These are phyloP conservation scores for Pyrrhoderma lamaoense DNA, from an alignment of 1,284 basidiomycete species.

Conservation along the genomic window DNA sequence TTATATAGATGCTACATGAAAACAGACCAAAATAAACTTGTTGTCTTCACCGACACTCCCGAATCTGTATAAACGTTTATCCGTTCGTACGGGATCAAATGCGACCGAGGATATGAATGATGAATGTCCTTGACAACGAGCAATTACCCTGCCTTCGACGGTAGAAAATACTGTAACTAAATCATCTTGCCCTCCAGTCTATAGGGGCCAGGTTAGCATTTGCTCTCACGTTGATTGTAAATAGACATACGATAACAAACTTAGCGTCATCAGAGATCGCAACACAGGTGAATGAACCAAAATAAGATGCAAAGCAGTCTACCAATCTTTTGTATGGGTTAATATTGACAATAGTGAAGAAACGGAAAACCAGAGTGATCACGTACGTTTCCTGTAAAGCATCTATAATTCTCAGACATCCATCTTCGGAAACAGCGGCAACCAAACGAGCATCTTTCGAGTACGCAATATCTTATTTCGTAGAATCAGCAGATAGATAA, in stretches of 20 bases:
- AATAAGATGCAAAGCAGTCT: constrained; percentile 89
- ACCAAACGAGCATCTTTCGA: constrained; percentile 85
- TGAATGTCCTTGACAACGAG: constrained; percentile 93
- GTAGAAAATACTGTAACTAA: constrained; percentile 89
- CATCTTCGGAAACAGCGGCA: constrained; percentile 83
- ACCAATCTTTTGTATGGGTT: constrained; percentile 48
- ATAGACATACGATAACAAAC: constrained; percentile 70
- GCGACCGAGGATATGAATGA: constrained; percentile 87
- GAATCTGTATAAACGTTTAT: constrained; percentile 84
- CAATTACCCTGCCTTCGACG: constrained; percentile 88
- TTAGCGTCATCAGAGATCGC: constrained; percentile 94
- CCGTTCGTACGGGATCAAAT: constrained; percentile 83
- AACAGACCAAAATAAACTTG: constrained; percentile 73
- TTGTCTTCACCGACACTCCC: constrained; percentile 93
- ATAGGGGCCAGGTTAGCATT: constrained; percentile 3
- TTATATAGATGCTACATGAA: background rate
- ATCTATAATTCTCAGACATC: constrained; percentile 82
- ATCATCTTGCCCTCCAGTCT: constrained; percentile 90
- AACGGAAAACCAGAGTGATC: background rate
- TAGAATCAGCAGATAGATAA: background rate
- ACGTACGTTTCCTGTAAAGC: constrained; percentile 75
- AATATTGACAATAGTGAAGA: background rate
- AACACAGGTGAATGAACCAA: constrained; percentile 82
- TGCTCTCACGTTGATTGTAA: background rate
- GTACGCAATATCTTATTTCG: constrained; percentile 74